Percentiles rank a stretch among this genome's conserved stretches.
Conservation (phyloP, 78 protist species). For the Dictyostelium firmibasis region DNA sequence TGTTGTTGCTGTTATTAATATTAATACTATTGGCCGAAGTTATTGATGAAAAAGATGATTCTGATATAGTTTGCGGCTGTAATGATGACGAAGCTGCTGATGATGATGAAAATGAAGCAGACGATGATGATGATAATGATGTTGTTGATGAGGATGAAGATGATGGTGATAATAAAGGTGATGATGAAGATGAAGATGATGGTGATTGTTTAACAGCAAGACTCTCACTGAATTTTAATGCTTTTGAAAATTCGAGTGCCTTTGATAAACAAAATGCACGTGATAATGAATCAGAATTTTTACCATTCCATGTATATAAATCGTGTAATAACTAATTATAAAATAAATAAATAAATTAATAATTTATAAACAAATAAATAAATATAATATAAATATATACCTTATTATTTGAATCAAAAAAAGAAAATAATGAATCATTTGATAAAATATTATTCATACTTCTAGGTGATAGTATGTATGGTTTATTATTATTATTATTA, state of each 20-base stretch:
- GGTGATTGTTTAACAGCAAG: background rate
- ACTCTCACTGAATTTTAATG: background rate
- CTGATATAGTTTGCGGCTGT: background rate
- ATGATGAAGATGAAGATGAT: background rate
- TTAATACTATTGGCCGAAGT: background rate
- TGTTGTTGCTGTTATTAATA: no score
- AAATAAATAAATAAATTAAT: no score
- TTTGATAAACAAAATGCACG: slow-evolving; percentile 61
- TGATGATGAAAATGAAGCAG: background rate
- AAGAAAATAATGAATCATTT: background rate
- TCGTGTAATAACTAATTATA: slow-evolving; percentile 17
- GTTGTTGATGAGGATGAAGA: background rate
- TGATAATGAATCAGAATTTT: slow-evolving; percentile 29
- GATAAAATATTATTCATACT: background rate
- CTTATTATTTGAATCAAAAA: background rate
- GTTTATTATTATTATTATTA: no score
- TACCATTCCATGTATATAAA: slow-evolving; percentile 72
- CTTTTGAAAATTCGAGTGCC: slow-evolving; percentile 50
- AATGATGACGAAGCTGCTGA: background rate
- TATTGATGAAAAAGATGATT: background rate
- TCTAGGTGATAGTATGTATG: background rate
- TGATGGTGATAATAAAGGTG: background rate
- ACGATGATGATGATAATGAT: background rate
- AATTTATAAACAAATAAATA: no score
- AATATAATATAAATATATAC: background rate